Evolutionary conservation across 345 rosid genomes (phyloP), one percentile per base, ranked within the genome.

Genomic region (Camelina laxa): DNA sequence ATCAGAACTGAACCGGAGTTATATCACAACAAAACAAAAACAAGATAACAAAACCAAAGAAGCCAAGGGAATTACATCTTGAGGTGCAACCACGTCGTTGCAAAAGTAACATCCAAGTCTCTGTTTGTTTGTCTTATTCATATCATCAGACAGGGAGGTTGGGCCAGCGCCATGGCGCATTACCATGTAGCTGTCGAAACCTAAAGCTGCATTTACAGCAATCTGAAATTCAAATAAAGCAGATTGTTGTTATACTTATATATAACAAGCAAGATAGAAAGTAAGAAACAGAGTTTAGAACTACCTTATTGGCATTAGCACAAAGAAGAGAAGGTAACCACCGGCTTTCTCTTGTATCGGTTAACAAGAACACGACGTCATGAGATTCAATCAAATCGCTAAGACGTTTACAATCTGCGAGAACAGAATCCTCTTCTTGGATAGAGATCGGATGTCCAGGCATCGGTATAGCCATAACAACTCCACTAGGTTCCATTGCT

Each of bases 131-230:
- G 70, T 81, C 65, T 65, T 82, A 75, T 82, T 80, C 67, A 82
- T 54, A 41, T 61, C 80, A 35, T 75, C 80, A 22, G 91, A 70
- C 58, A 84, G 45, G 53, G 82, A 63, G 67, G 51, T 63, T 13
- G 97, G 96, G 73, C 92, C 96, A 22, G 93, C 85, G n/a, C 97
- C 99, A 83, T 95, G 99, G 19, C 98, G 90, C 97, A 95, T 90
- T 35, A 95, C 99, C 84, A 92, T 85, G 84, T 87, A 90, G 82
- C 99, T 92, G 68, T 95, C 99, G 64, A 95, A 95, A 67, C 99
- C 96, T 50, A 95, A 85, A 79, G 97, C 98, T 17, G 97, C 87
- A 27, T 89, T 92, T 65, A 92, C 87, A 15, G 97, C 81, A n/a
- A 90, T 87, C 98, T 94, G 89, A 75, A 79, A 67, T 41, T 47